Evolutionary conservation across 805 yeast species (phyloP).

Genomic region (Candida arabinofermentans): DNA sequence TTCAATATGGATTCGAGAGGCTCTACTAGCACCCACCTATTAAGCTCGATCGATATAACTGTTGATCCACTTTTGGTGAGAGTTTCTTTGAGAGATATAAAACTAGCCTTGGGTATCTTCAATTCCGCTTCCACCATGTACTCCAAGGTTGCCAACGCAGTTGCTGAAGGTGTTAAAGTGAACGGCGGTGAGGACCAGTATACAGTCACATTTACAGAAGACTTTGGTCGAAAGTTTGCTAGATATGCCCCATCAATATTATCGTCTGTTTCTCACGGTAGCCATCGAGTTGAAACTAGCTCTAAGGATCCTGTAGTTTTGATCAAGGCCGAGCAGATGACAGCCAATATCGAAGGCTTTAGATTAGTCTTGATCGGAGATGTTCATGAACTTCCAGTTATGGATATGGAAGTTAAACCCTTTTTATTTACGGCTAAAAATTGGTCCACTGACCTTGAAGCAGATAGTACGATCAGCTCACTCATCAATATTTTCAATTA

Average conservation of each 20-base stretch:
- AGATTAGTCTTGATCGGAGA: constrained; percentile 85
- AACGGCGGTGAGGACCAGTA: constrained; percentile 13
- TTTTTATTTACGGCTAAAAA: constrained; percentile 66
- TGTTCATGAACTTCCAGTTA: constrained; percentile 82
- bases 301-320: constrained; percentile 34
- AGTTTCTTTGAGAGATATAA: constrained; percentile 80
- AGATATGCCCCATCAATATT: constrained; percentile 67
- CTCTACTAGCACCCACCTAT: constrained; percentile 50
- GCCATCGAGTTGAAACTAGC: constrained; percentile 10
- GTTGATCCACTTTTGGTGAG: constrained; percentile 80
- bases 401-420: constrained; percentile 71
- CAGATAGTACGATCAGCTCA: constrained; percentile 60
- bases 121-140: constrained; percentile 64
- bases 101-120: constrained; percentile 70
- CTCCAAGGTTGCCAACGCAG: constrained; percentile 12
- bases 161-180: not conserved
- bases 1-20: constrained; percentile 69
- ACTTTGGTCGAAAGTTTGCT: constrained; percentile 54
- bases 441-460: constrained; percentile 83
- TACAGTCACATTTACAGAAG: constrained; percentile 51
- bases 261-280: constrained; percentile 42
- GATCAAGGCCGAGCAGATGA: constrained; percentile 65
- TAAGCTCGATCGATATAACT: constrained; percentile 64
- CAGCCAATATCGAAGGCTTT: constrained; percentile 66
- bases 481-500: constrained; percentile 79